phyloP scores from a whole-genome alignment of 2,329 filamentous ascomycete genomes.

The Talaromyces pinophilus region DNA sequence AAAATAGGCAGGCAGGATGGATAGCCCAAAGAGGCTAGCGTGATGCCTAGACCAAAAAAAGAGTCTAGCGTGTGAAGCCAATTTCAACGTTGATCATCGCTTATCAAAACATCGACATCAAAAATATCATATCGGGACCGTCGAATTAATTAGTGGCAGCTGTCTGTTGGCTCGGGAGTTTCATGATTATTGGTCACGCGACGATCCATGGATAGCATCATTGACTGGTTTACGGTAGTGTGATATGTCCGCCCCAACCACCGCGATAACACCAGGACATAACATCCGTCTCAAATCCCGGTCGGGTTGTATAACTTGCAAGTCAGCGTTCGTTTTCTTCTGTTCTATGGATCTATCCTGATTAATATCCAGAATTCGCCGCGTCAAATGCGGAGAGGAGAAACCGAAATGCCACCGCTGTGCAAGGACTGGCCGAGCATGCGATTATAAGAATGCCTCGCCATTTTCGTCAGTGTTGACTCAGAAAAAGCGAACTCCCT shows the following conservation, averaged over 20 bases:
- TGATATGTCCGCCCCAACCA: background rate
- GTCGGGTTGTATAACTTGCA: background rate
- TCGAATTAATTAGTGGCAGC: background rate
- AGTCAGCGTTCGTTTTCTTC: background rate
- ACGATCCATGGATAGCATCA: background rate
- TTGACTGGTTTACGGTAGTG: background rate
- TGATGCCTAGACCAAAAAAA: background rate
- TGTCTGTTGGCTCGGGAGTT: background rate
- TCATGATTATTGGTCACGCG: background rate
- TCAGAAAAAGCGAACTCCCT: background rate
- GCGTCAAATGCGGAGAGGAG: background rate
- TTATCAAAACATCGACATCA: background rate
- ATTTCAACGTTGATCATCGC: background rate
- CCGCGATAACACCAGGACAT: background rate
- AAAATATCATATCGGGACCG: background rate
- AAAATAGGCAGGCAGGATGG: background rate
- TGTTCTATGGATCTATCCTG: background rate
- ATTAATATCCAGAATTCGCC: background rate
- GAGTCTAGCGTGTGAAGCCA: background rate
- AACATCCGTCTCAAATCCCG: background rate
- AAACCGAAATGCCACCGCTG: background rate
- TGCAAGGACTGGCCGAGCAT: background rate
- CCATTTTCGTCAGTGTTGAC: background rate
- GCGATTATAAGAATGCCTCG: background rate
- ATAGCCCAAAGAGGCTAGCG: background rate